Base-by-base conservation (phyloP, 164 flowering plant genomes). In the Magnolia sinica region DNA sequence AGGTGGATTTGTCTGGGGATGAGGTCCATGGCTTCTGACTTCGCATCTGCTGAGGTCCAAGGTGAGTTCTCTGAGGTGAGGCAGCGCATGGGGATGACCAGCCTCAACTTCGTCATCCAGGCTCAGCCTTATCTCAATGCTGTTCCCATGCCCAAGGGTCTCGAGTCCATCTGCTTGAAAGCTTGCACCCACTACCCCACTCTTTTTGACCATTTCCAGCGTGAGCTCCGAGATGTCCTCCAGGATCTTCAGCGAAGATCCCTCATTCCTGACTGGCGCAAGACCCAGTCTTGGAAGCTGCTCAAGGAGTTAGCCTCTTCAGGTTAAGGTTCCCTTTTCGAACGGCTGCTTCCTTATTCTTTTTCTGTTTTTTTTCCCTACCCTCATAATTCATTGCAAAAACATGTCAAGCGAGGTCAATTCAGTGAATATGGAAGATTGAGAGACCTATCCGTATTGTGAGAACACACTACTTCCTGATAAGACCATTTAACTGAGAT, bases 151-250 rank as follows among this genome's bases (percentile, higher is more conserved):
- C 98, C 98, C 6, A 80, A 80, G 4, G 97, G 98, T 19, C 78
- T 86, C 8, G 97, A 95, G 80, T 84, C 92, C 13, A 70, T 87
- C n/a, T 92, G 98, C 81, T 82, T 95, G 79, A 95, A 93, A 84
- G 90, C 90, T 16, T 84, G 90, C 81, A 89, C 95, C 24, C 98
- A 95, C 76, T 95, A 95, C 74, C 94, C 97, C 18, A 95, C 97
- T 22, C 87, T 95, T 58, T 89, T 95, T 69, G 97, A 95, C 76
- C 88, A 95, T 71, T 95, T 92, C 85, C 98, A 95, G 84, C 81
- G 98, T 67, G 98, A 95, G 80, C 83, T 95, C 75, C 81, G 90
- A 6, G 91, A 91, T 61, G 91, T 91, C 70, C 88, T 92, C 13
- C 87, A 86, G 70, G 85, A 86, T 11, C 83, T 90, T 27, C 87